Conservation (phyloP, 805 yeast species). For the Blastobotrys terrestris region DNA sequence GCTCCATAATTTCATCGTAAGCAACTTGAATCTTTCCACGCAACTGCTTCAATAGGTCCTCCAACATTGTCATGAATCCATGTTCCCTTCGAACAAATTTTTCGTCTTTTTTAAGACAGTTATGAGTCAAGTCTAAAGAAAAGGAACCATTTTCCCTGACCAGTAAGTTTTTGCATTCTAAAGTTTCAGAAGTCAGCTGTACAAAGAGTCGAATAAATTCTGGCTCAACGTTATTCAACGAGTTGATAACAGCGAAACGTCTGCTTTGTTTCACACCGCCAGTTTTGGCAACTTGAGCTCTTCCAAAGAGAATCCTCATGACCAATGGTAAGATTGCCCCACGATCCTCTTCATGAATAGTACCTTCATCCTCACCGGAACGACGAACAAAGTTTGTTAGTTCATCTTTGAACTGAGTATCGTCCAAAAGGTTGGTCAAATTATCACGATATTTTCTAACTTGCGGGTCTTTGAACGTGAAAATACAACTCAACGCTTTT, state of each 20-base stretch:
- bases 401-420: conserved; percentile 80
- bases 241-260: conserved; percentile 39
- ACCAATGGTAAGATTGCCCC: conserved; percentile 61
- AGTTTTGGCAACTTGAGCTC: conserved; percentile 63
- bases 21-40: conserved; percentile 51
- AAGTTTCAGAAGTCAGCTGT: conserved; percentile 50
- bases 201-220: conserved; percentile 54
- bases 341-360: conserved; percentile 58
- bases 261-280: conserved; percentile 69
- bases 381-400: conserved; percentile 54
- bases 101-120: background rate
- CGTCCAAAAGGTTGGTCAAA: conserved; percentile 70
- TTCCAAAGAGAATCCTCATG: conserved; percentile 75
- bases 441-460: conserved; percentile 67
- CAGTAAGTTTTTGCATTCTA: conserved; percentile 38
- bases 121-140: background rate
- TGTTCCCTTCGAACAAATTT: conserved; percentile 19
- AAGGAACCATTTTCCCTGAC: background rate
- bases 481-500: conserved; percentile 60
- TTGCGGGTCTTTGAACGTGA: conserved; percentile 54
- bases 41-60: conserved; percentile 50
- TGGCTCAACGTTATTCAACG: conserved; percentile 31
- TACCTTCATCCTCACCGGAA: conserved; percentile 39
- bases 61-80: conserved; percentile 61
- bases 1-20: conserved; percentile 46